Evolutionary conservation across 2,329 filamentous ascomycete species (phyloP).

Genomic region (Xylariaceae sp.): DNA sequence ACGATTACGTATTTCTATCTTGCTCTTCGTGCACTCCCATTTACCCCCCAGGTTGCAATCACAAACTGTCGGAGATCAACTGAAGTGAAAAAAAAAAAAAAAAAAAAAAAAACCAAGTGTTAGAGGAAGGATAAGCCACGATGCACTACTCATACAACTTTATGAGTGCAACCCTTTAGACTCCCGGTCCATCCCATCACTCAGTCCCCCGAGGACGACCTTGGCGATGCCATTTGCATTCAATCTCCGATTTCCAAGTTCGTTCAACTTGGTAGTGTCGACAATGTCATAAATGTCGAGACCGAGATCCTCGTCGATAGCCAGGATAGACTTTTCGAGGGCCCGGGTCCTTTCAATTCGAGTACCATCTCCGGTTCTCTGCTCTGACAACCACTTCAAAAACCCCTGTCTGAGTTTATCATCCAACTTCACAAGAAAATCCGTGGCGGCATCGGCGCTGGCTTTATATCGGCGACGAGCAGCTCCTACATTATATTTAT

Average conservation of each 20-base stretch:
- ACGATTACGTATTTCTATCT: no score
- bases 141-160: no score
- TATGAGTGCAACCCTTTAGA: neutral
- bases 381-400: neutral
- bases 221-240: neutral
- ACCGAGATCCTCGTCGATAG: neutral
- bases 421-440: neutral
- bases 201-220: neutral
- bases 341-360: neutral
- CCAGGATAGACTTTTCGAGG: neutral
- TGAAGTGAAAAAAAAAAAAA: no score
- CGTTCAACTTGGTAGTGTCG: neutral
- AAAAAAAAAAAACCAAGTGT: no score
- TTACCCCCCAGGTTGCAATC: no score
- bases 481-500: no score
- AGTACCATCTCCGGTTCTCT: neutral
- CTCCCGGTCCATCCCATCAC: neutral
- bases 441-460: neutral
- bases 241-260: neutral
- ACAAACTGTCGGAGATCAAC: no score
- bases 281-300: neutral
- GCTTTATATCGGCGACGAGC: no score
- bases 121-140: constrained; percentile 5
- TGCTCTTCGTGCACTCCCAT: no score
- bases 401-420: neutral